These are phyloP conservation scores for Rhodamnia rubescens DNA, from an alignment of 345 rosid genomes.

Conservation along the genomic window DNA sequence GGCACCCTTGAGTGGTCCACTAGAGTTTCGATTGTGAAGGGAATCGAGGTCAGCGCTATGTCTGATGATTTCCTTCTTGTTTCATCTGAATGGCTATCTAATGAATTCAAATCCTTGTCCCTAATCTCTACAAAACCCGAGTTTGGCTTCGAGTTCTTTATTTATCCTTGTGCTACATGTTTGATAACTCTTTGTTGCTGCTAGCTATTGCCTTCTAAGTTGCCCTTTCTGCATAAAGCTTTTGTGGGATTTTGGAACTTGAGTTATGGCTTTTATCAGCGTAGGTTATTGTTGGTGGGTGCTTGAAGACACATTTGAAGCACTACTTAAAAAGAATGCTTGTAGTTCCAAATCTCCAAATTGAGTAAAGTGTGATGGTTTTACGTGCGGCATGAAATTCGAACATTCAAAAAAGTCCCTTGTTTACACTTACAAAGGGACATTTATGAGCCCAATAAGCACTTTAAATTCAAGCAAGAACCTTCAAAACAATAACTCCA, in stretches of 20 bases:
- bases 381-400: neutral
- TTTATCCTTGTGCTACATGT: neutral
- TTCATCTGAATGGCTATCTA: neutral
- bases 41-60: conserved; percentile 55
- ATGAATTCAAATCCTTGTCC: neutral
- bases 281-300: neutral
- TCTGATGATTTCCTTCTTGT: neutral
- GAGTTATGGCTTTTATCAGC: neutral
- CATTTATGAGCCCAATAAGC: neutral
- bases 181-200: neutral
- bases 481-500: neutral
- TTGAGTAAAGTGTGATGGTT: neutral
- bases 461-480: neutral
- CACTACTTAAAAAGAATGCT: neutral
- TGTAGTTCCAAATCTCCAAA: neutral
- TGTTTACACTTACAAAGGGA: neutral
- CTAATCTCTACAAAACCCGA: neutral
- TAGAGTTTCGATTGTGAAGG: conserved; percentile 70
- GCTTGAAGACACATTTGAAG: neutral
- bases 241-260: neutral
- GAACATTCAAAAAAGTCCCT: neutral
- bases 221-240: neutral
- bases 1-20: conserved; percentile 77
- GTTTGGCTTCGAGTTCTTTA: neutral
- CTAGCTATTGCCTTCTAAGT: neutral